Percentiles rank a stretch among this genome's conserved stretches.
These are phyloP conservation scores for Metschnikowia amazonensis DNA, from an alignment of 805 yeast genomes.

Conservation along the genomic window DNA sequence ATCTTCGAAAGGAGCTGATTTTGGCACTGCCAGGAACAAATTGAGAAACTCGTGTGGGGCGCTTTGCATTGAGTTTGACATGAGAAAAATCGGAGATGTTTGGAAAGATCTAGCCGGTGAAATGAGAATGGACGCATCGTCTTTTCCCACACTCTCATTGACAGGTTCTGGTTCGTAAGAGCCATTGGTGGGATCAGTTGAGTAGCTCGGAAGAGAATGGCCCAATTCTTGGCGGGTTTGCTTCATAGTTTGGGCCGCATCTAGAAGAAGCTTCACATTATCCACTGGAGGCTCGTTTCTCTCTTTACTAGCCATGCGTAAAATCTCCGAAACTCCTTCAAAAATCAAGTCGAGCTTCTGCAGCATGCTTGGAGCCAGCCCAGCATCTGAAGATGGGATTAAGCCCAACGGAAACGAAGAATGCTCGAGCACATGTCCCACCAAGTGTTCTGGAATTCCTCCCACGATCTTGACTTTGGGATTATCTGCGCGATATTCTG, in stretches of 20 bases:
- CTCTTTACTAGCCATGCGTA: slow-evolving; percentile 12
- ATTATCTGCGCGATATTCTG: slow-evolving; percentile 10
- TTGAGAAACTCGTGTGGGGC: slow-evolving; percentile 37
- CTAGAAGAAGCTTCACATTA: slow-evolving; percentile 26
- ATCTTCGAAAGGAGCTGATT: slow-evolving; percentile 29
- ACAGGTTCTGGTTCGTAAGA: not conserved
- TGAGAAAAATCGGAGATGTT: slow-evolving; percentile 44
- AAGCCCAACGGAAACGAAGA: slow-evolving; percentile 10
- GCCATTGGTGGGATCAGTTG: not conserved
- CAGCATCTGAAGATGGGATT: slow-evolving; percentile 6
- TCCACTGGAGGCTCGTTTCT: slow-evolving; percentile 7
- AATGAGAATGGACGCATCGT: slow-evolving; percentile 19
- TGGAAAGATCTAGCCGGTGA: slow-evolving; percentile 35
- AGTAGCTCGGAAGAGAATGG: not conserved
- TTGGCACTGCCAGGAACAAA: slow-evolving; percentile 18
- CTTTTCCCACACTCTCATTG: not conserved
- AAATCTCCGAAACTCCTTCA: slow-evolving; percentile 33
- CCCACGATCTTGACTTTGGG: slow-evolving; percentile 16
- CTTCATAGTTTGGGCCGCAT: slow-evolving; percentile 27
- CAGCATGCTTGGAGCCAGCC: not conserved
- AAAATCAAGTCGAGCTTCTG: slow-evolving; percentile 31
- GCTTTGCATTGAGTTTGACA: slow-evolving; percentile 29
- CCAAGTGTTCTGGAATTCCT: slow-evolving; percentile 17
- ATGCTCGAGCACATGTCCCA: slow-evolving; percentile 7
- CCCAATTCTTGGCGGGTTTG: not conserved